phyloP scores from a whole-genome alignment of 805 yeast species.

The Monosporozyma servazzii region DNA sequence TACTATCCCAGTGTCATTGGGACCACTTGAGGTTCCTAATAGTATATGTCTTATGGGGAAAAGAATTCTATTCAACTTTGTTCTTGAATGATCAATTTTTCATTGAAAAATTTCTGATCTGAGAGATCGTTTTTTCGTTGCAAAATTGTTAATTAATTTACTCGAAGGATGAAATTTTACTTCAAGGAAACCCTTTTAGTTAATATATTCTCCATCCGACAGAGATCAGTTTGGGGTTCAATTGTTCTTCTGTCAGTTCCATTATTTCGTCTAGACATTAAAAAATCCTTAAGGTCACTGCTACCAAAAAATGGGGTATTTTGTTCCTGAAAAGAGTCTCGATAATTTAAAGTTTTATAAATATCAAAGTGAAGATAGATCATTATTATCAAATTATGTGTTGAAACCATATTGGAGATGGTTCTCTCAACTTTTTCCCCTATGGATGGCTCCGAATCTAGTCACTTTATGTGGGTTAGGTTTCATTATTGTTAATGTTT shows the following conservation, averaged over 20 bases:
- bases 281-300: neutral
- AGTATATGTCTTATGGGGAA: too few species aligned
- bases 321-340: conserved; percentile 45
- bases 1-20: neutral
- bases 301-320: conserved; percentile 47
- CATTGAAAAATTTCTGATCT: neutral
- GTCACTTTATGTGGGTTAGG: conserved; percentile 72
- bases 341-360: conserved; percentile 46
- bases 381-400: conserved; percentile 66
- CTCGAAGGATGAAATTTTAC: neutral
- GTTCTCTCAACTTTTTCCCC: conserved; percentile 68
- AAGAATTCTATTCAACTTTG: neutral
- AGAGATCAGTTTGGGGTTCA: neutral
- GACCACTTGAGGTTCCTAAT: neutral
- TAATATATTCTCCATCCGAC: neutral
- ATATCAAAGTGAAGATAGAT: conserved; percentile 74
- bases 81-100: neutral
- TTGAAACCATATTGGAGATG: conserved; percentile 75
- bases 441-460: conserved; percentile 87
- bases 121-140: neutral
- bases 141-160: neutral
- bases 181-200: neutral
- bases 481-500: conserved; percentile 58
- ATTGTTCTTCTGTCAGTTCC: neutral
- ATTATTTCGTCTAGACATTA: neutral